Evolutionary conservation across 2,329 filamentous ascomycete species (phyloP), one percentile per base, ranked within the genome.

Genomic region (Akanthomyces uredinophilus): DNA sequence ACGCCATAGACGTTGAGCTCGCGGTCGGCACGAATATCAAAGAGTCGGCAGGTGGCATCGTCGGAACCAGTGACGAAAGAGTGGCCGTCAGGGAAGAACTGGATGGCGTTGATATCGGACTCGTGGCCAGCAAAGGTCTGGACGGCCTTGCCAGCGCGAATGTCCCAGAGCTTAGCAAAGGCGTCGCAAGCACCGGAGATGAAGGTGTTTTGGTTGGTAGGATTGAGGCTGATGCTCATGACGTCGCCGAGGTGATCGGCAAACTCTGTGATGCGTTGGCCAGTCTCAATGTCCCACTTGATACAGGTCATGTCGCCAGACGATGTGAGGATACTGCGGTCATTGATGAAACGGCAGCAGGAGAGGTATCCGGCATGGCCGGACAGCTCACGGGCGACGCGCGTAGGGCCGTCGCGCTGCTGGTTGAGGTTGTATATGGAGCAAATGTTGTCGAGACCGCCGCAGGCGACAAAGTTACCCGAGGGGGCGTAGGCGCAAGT

Each of bases 241-340:
- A 99, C 95, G 73, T 99, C 95, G 74, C 95, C 95, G 13, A 99
- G 84, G 75, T 99, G 95, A 78, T 99, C 95, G 72, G 95, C 95
- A 69, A 98, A 99, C 76, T 99, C 95, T 72, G 93, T 96, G 47
- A 96, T 90, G 81, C 97, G 97, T 67, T 93, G 92, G 62, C 95
- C 95, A 0, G 94, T 96, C 79, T 99, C 95, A 67, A 99, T 94
- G 80, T 99, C 95, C 95, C 95, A 99, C 73, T 98, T 91, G 89
- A 98, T 97, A 77, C 95, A 99, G 58, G 95, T 99, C 95, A 99
- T 99, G 75, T 99, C 95, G 66, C 95, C 95, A 3, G 95, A 99
- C 0, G 95, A 98, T 64, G 95, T 99, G 67, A 99, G 87, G 72
- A 99, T 98, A 73, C 92, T 92, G 72, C 95, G 89, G 80, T 99